These are phyloP conservation scores for Taphrina betulina DNA, from an alignment of 1,139 yeast genomes.

Conservation along the genomic window DNA sequence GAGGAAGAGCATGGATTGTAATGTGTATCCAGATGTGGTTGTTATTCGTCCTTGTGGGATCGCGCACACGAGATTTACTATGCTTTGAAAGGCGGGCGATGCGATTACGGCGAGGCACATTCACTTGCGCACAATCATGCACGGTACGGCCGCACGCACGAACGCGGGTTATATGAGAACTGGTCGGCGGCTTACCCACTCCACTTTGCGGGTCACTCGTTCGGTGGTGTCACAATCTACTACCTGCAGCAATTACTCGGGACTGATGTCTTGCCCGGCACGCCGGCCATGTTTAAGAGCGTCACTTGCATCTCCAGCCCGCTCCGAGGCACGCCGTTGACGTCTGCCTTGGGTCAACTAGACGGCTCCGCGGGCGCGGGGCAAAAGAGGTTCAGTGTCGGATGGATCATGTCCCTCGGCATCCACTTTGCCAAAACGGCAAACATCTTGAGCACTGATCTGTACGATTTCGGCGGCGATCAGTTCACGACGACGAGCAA, in stretches of 20 bases:
- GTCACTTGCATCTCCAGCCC: slow-evolving; percentile 24
- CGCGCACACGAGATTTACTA: slow-evolving; percentile 27
- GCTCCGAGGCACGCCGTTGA: slow-evolving; percentile 24
- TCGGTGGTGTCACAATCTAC: slow-evolving; percentile 24
- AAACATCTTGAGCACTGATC: slow-evolving; percentile 15
- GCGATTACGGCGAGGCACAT: slow-evolving; percentile 27
- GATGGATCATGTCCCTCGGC: slow-evolving; percentile 25
- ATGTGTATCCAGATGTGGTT: slow-evolving; percentile 31
- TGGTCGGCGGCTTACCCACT: slow-evolving; percentile 28
- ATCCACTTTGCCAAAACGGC: slow-evolving; percentile 27
- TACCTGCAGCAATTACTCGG: slow-evolving; percentile 21
- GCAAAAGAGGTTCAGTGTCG: slow-evolving; percentile 19
- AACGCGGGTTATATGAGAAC: slow-evolving; percentile 14
- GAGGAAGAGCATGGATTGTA: too few species aligned
- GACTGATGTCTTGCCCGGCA: slow-evolving; percentile 6
- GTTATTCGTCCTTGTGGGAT: slow-evolving; percentile 24
- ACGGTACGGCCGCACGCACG: slow-evolving; percentile 22
- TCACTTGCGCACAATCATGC: slow-evolving; percentile 16
- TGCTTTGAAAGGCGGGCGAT: slow-evolving; percentile 27
- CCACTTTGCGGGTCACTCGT: slow-evolving; percentile 29
- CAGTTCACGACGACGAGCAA: background rate
- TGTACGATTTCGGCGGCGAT: slow-evolving; percentile 27
- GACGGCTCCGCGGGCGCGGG: slow-evolving; percentile 29
- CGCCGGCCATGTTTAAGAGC: slow-evolving; percentile 20
- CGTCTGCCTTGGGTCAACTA: slow-evolving; percentile 15